phyloP scores from a whole-genome alignment of 805 yeast genomes.

The Zygosaccharomyces kombuchaensis region DNA sequence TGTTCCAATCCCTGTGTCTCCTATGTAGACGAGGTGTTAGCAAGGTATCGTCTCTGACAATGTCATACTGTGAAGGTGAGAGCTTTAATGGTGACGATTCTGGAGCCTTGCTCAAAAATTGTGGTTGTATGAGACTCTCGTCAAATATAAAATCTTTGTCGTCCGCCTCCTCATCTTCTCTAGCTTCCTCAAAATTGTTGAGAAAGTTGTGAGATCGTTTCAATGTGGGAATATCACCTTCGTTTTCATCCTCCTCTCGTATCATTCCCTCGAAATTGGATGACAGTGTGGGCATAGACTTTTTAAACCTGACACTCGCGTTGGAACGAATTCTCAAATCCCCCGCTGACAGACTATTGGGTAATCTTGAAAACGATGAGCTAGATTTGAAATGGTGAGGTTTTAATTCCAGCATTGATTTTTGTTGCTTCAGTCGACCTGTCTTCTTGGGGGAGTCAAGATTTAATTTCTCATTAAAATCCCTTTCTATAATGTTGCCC shows the following conservation, averaged over 20 bases:
- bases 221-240: background rate
- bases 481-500: slow-evolving; percentile 3
- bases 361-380: slow-evolving; percentile 11
- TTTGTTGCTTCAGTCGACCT: slow-evolving; percentile 26
- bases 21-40: slow-evolving; percentile 29
- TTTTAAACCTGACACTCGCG: slow-evolving; percentile 24
- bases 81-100: slow-evolving; percentile 18
- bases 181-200: slow-evolving; percentile 15
- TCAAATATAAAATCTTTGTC: slow-evolving; percentile 25
- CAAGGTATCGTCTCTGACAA: slow-evolving; percentile 25
- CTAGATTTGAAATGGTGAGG: slow-evolving; percentile 9
- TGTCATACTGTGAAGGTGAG: slow-evolving; percentile 29
- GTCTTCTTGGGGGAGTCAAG: slow-evolving; percentile 9
- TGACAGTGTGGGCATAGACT: slow-evolving; percentile 27
- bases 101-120: slow-evolving; percentile 20
- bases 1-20: slow-evolving; percentile 23
- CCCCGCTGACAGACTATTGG: slow-evolving; percentile 29
- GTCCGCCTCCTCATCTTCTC: slow-evolving; percentile 16
- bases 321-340: slow-evolving; percentile 22
- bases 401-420: slow-evolving; percentile 33
- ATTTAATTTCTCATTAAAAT: slow-evolving; percentile 15
- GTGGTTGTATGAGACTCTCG: slow-evolving; percentile 27
- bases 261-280: slow-evolving; percentile 16
- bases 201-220: slow-evolving; percentile 6
- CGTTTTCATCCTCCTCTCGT: slow-evolving; percentile 15